These are phyloP conservation scores for Phytophthora citricola DNA, from an alignment of 352 stramenopile genomes.

Conservation along the genomic window DNA sequence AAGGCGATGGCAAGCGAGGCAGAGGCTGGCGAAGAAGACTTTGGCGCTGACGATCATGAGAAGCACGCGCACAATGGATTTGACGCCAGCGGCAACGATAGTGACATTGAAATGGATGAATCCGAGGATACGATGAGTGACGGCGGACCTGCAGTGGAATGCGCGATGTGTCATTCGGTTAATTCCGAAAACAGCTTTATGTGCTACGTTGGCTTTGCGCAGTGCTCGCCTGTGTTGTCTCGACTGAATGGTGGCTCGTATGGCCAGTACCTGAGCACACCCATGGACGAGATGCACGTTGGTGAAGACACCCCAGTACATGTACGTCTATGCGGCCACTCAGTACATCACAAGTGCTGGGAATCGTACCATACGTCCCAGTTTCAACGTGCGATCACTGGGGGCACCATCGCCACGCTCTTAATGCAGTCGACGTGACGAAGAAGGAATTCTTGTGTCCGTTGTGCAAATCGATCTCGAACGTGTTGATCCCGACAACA, in stretches of 20 bases:
- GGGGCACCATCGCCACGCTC: slow-evolving; percentile 92
- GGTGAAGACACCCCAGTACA: slow-evolving; percentile 84
- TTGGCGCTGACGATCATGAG: slow-evolving; percentile 26
- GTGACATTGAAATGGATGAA: slow-evolving; percentile 35
- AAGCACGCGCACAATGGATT: slow-evolving; percentile 34
- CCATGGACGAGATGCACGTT: slow-evolving; percentile 89
- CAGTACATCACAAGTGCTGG: slow-evolving; percentile 95
- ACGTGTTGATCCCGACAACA: slow-evolving; percentile 93
- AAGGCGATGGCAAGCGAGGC: slow-evolving; percentile 61
- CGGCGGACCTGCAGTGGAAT: slow-evolving; percentile 54
- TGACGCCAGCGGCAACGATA: slow-evolving; percentile 35
- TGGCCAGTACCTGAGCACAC: slow-evolving; percentile 66
- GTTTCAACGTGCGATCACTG: slow-evolving; percentile 93
- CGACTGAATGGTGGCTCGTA: slow-evolving; percentile 68
- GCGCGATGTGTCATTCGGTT: slow-evolving; percentile 88
- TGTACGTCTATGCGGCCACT: slow-evolving; percentile 93
- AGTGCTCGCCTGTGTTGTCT: slow-evolving; percentile 80
- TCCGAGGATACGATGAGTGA: slow-evolving; percentile 62
- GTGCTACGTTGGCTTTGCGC: slow-evolving; percentile 88
- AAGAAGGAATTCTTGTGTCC: slow-evolving; percentile 98
- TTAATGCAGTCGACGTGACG: slow-evolving; percentile 96
- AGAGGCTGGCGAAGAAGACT: slow-evolving; percentile 56
- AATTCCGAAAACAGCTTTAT: slow-evolving; percentile 83
- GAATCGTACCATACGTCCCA: slow-evolving; percentile 95
- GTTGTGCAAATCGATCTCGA: slow-evolving; percentile 97